Evolutionary conservation across 164 flowering plant genomes (phyloP).

Genomic region (Magnolia sinica): DNA sequence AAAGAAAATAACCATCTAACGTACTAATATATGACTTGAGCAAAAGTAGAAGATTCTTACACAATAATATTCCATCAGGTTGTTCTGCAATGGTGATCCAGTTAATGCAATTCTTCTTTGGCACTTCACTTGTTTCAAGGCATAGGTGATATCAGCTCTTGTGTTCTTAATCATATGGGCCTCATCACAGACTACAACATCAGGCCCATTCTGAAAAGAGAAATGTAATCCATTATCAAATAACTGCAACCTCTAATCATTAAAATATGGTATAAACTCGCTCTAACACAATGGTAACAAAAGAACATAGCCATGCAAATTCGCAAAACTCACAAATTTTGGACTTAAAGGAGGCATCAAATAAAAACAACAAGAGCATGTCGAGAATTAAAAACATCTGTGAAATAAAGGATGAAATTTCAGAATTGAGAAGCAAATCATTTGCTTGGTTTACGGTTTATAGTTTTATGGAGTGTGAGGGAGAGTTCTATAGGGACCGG

Average conservation of each 20-base stretch:
- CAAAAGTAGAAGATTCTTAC: slow-evolving; percentile 44
- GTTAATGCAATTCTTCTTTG: slow-evolving; percentile 97
- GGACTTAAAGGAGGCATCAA: background rate
- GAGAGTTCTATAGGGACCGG: too few species aligned
- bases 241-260: background rate
- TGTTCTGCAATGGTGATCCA: slow-evolving; percentile 98
- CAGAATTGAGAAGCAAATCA: background rate
- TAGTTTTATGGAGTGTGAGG: too few species aligned
- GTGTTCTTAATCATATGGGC: slow-evolving; percentile 97
- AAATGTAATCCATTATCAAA: slow-evolving; percentile 8
- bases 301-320: background rate
- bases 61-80: slow-evolving; percentile 98
- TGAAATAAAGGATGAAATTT: background rate
- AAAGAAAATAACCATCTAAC: background rate
- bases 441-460: too few species aligned
- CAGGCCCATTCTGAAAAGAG: slow-evolving; percentile 81
- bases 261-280: background rate
- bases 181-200: slow-evolving; percentile 96
- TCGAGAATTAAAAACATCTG: background rate
- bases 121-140: slow-evolving; percentile 88
- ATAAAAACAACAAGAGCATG: background rate
- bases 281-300: background rate
- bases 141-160: slow-evolving; percentile 82
- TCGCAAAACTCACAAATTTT: background rate
- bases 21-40: slow-evolving; percentile 2